Evolutionary conservation across 1,284 basidiomycete genomes (phyloP).

Genomic region (Cryptococcus sp.): DNA sequence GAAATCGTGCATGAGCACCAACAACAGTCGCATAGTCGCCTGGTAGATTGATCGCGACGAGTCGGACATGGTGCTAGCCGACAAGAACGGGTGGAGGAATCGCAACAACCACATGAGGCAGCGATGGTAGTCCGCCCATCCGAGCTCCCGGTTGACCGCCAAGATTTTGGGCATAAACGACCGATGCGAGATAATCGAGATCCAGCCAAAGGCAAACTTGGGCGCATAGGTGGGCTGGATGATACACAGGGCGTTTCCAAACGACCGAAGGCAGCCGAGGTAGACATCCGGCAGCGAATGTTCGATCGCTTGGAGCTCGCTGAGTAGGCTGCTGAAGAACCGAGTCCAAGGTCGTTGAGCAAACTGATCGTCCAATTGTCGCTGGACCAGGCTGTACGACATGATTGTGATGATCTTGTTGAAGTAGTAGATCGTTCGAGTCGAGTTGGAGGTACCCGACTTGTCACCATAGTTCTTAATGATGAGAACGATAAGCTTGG

Average conservation of each 20-base stretch:
- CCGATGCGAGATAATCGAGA: slow-evolving; percentile 90
- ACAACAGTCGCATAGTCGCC: slow-evolving; percentile 82
- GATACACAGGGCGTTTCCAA: slow-evolving; percentile 92
- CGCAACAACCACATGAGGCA: slow-evolving; percentile 86
- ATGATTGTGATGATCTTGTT: slow-evolving; percentile 98
- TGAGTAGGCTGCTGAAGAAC: slow-evolving; percentile 94
- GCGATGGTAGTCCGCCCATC: slow-evolving; percentile 94
- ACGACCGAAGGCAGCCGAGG: slow-evolving; percentile 78
- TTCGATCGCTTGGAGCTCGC: slow-evolving; percentile 82
- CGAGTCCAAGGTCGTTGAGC: slow-evolving; percentile 98
- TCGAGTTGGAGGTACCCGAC: slow-evolving; percentile 69
- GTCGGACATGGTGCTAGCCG: slow-evolving; percentile 65
- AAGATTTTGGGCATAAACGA: slow-evolving; percentile 96
- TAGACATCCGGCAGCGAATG: slow-evolving; percentile 77
- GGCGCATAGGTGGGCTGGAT: slow-evolving; percentile 96
- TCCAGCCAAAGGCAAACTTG: slow-evolving; percentile 97
- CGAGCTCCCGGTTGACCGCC: slow-evolving; percentile 49
- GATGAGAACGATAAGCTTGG: slow-evolving; percentile 91
- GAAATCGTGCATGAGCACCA: slow-evolving; percentile 97
- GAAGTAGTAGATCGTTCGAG: slow-evolving; percentile 95
- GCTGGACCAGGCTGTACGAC: slow-evolving; percentile 88
- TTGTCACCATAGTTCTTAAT: slow-evolving; percentile 86
- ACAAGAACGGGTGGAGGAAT: slow-evolving; percentile 88
- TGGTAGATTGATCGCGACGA: slow-evolving; percentile 87
- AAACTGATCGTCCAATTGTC: slow-evolving; percentile 88